Evolutionary conservation across 208 protist species (phyloP), one percentile per base, ranked within the genome.

Genomic region (Trypanosoma grayi): DNA sequence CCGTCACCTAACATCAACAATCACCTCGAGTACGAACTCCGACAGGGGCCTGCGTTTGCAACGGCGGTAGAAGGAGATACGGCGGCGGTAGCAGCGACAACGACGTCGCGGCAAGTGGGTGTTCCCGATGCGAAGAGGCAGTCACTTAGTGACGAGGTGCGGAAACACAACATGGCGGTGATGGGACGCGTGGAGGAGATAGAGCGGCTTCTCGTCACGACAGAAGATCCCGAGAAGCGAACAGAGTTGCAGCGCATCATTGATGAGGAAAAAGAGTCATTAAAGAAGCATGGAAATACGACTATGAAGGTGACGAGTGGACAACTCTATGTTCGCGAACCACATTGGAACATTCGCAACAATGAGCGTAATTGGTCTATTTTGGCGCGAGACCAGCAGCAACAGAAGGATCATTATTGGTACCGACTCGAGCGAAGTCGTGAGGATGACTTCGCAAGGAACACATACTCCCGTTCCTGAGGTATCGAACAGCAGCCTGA

Each of bases 371-470:
- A 93, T 65, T 93, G 87, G 84, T 81, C 75, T 37, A 91, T 93
- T 52, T 48, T 93, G 52, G 72, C 83, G 14, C 78, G 83, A 24
- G 87, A 93, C 51, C 87, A 86, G 66, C 87, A 93, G 73, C 83
- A 89, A 68, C 87, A 93, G 70, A 93, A 87, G 68, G 87, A 93
- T 66, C 80, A 90, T 67, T 93, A 91, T 63, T 88, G 81, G 87
- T 93, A 93, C 67, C 83, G 87, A 39, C 36, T 76, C 13, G 83
- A 93, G 58, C 72, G 87, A 16, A 93, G 87, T 65, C 74, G 75
- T 25, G 87, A 93, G 16, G 87, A 93, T 61, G 87, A 93, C 66
- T 93, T 81, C 63, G 78, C 74, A 9, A 77, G 87, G 39, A 90
- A 93, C 58, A 81, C 83, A 16, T 90, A 87, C 59, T 87, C 83